These are phyloP conservation scores for Cercospora sp. DNA, from an alignment of 2,329 filamentous ascomycete species.

Conservation along the genomic window DNA sequence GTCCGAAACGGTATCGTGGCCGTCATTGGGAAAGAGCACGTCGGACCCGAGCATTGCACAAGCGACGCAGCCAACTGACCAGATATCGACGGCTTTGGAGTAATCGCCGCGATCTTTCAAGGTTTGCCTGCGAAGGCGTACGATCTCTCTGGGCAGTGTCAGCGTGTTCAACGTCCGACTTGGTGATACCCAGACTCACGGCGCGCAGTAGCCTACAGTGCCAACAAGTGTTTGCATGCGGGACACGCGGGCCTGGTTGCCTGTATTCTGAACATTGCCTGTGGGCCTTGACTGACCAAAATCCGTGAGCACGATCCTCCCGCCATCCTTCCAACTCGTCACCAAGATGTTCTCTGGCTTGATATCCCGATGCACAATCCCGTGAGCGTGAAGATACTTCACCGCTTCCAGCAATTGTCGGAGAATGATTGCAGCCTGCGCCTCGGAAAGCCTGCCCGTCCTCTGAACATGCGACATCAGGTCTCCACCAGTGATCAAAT, in stretches of 20 bases:
- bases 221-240: constrained; percentile 59
- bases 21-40: constrained; percentile 46
- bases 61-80: constrained; percentile 61
- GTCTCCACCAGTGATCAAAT: constrained; percentile 61
- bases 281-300: constrained; percentile 59
- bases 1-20: constrained; percentile 19
- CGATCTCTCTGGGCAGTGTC: constrained; percentile 41
- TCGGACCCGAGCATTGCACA: constrained; percentile 55
- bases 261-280: constrained; percentile 32
- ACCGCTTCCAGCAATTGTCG: constrained; percentile 59
- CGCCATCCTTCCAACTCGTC: constrained; percentile 53
- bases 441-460: constrained; percentile 51
- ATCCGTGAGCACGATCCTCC: constrained; percentile 60
- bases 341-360: constrained; percentile 66
- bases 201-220: constrained; percentile 59
- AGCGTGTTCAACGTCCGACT: background rate
- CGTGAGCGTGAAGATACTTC: constrained; percentile 57
- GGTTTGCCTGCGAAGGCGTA: constrained; percentile 27
- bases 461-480: constrained; percentile 60
- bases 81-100: constrained; percentile 61
- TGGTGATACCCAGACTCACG: constrained; percentile 48
- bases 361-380: constrained; percentile 62
- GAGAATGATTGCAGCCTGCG: constrained; percentile 56
- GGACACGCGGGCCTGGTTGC: constrained; percentile 25
- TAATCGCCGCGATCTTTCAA: constrained; percentile 47